These are phyloP conservation scores for Hibiscus mutabilis DNA, from an alignment of 345 rosid species.

Conservation along the genomic window DNA sequence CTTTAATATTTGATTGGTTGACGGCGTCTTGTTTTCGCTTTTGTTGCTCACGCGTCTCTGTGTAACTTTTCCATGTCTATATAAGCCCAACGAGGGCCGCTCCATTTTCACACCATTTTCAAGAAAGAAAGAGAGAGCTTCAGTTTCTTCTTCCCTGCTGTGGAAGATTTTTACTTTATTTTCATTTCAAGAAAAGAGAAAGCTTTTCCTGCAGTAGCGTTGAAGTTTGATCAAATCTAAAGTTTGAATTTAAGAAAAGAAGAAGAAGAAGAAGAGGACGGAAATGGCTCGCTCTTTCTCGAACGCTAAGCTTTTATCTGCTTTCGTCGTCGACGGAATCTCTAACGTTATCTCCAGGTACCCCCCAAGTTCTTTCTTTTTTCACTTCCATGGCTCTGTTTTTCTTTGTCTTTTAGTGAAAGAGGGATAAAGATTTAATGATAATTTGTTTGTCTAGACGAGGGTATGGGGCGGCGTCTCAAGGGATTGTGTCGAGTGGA, in stretches of 20 bases:
- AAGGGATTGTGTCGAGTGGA: conserved; percentile 20
- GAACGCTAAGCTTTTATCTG: conserved; percentile 36
- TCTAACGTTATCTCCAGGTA: conserved; percentile 32
- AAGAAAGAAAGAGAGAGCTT: no score
- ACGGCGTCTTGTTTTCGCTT: background rate
- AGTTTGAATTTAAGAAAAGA: background rate
- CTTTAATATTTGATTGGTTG: no score
- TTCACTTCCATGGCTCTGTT: background rate
- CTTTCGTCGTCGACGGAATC: conserved; percentile 25
- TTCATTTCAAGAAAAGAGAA: background rate
- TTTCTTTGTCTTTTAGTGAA: background rate
- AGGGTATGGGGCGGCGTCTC: conserved; percentile 33
- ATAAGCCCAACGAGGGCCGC: background rate
- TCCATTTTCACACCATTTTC: background rate
- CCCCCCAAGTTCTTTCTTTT: background rate
- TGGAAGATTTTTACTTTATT: background rate
- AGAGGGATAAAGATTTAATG: background rate
- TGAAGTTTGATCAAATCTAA: background rate
- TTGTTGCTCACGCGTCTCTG: background rate
- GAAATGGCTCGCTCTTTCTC: conserved; percentile 48
- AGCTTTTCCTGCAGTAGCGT: conserved; percentile 16
- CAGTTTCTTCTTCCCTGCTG: conserved; percentile 15
- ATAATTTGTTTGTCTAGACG: conserved; percentile 15
- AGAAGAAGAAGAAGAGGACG: background rate
- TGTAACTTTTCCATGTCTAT: background rate